Percentiles rank a stretch among this genome's conserved stretches.
Evolutionary conservation across 2,329 filamentous ascomycete species (phyloP).

Genomic region (Juglanconis sp.): DNA sequence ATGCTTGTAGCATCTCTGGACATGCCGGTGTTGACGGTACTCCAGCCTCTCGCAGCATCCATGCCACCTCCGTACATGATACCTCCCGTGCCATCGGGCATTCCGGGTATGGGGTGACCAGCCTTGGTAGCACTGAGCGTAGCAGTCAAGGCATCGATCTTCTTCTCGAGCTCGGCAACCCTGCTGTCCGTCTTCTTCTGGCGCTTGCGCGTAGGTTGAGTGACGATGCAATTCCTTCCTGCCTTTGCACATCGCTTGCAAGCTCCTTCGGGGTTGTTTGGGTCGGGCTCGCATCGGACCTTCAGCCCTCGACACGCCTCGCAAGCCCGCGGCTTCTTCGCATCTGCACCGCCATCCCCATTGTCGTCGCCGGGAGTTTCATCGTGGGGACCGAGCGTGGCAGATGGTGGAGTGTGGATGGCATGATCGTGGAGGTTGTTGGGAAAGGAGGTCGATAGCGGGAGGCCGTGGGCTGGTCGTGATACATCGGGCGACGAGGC

Average conservation of each 20-base stretch:
- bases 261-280: constrained; percentile 56
- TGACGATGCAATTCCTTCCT: constrained; percentile 73
- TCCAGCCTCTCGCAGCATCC: constrained; percentile 11
- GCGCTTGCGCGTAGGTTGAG: constrained; percentile 70
- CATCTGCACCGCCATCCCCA: constrained; percentile 37
- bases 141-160: constrained; percentile 84
- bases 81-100: constrained; percentile 11
- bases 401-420: constrained; percentile 15
- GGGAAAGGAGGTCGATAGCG: not conserved
- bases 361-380: constrained; percentile 14
- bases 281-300: constrained; percentile 80
- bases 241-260: constrained; percentile 80
- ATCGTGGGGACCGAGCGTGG: constrained; percentile 1
- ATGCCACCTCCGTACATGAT: constrained; percentile 13
- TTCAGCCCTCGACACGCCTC: constrained; percentile 74
- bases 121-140: constrained; percentile 60
- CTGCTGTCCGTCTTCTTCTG: constrained; percentile 90
- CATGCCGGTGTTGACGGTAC: constrained; percentile 2
- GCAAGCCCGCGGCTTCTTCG: constrained; percentile 69
- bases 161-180: constrained; percentile 87
- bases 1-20: constrained; percentile 3
- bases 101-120: constrained; percentile 3
- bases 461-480: not conserved
- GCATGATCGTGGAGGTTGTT: not conserved
- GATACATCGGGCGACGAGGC: constrained; percentile 10